These are phyloP conservation scores for Paraphaeosphaeria minitans DNA, from an alignment of 2,329 filamentous ascomycete genomes.

Conservation along the genomic window DNA sequence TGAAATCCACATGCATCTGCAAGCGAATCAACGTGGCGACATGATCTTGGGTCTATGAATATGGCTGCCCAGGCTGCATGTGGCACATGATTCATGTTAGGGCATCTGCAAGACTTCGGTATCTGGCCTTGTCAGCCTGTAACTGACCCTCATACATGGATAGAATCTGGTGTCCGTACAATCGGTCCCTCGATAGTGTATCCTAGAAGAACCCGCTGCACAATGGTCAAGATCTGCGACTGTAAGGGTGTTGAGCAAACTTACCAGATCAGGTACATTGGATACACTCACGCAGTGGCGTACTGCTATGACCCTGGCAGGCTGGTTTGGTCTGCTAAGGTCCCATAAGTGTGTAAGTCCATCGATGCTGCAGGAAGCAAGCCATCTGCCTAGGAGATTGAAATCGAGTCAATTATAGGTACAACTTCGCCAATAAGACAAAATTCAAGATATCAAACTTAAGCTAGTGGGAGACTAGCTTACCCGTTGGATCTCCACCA, in stretches of 20 bases:
- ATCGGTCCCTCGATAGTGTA: not conserved
- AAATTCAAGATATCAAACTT: too few species aligned
- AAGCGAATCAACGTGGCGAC: slow-evolving; percentile 13
- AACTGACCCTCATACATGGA: not conserved
- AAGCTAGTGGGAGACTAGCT: not conserved
- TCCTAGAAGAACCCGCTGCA: not conserved
- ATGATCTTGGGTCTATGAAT: slow-evolving; percentile 34
- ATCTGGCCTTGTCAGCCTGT: not conserved
- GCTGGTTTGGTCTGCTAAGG: slow-evolving; percentile 26
- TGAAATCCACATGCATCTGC: slow-evolving; percentile 19
- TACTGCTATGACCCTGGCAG: slow-evolving; percentile 27
- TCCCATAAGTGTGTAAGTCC: slow-evolving; percentile 58
- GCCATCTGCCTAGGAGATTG: slow-evolving; percentile 49
- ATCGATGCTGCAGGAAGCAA: slow-evolving; percentile 62
- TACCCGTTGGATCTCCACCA: slow-evolving; percentile 58
- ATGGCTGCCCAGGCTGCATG: slow-evolving; percentile 39
- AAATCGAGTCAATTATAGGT: not conserved
- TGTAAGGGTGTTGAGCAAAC: not conserved
- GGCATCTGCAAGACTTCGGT: slow-evolving; percentile 23
- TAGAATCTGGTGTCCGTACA: not conserved
- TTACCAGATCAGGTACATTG: not conserved
- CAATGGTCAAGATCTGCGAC: not conserved
- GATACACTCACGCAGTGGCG: slow-evolving; percentile 31
- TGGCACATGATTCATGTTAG: slow-evolving; percentile 14
- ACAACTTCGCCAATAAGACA: not conserved